These are phyloP conservation scores for Xylaria sp. DNA, from an alignment of 2,329 filamentous ascomycete species.

Conservation along the genomic window DNA sequence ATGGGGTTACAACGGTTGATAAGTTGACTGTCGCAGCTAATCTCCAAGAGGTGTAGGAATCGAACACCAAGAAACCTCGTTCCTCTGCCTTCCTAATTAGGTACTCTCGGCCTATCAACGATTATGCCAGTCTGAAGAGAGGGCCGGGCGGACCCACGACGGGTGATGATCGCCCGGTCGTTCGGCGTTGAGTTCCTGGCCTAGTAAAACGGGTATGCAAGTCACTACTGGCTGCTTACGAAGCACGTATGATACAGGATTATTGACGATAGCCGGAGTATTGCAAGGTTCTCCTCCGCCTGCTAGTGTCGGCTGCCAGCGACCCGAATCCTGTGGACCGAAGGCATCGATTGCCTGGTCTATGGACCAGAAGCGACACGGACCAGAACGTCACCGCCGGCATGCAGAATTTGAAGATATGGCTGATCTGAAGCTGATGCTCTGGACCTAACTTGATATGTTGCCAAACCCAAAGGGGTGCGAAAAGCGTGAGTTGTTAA, in stretches of 20 bases:
- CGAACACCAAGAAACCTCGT: conserved; percentile 20
- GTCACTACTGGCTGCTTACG: conserved; percentile 11
- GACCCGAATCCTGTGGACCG: conserved; percentile 21
- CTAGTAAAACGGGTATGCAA: conserved; percentile 3
- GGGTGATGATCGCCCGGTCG: conserved; percentile 4
- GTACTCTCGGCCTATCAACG: conserved; percentile 22
- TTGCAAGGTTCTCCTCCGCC: neutral
- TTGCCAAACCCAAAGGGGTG: conserved; percentile 14
- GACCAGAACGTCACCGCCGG: conserved; percentile 20
- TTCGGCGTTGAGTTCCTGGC: conserved; percentile 12
- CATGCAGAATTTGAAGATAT: conserved; percentile 28
- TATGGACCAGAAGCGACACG: conserved; percentile 26
- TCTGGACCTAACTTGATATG: conserved; percentile 5
- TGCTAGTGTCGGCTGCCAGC: conserved; percentile 20
- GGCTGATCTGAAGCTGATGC: conserved; percentile 20
- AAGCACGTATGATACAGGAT: neutral
- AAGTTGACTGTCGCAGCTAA: conserved; percentile 7
- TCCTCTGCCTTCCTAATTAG: conserved; percentile 23
- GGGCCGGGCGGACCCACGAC: neutral
- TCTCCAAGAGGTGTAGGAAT: conserved; percentile 11
- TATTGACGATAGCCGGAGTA: neutral
- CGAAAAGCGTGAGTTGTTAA: conserved; percentile 8
- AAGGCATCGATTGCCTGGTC: conserved; percentile 25
- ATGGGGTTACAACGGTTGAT: conserved; percentile 16
- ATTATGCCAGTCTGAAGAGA: conserved; percentile 16